Base-by-base conservation (phyloP, 495 filamentous ascomycete species). In the Penicillium coffeae region DNA sequence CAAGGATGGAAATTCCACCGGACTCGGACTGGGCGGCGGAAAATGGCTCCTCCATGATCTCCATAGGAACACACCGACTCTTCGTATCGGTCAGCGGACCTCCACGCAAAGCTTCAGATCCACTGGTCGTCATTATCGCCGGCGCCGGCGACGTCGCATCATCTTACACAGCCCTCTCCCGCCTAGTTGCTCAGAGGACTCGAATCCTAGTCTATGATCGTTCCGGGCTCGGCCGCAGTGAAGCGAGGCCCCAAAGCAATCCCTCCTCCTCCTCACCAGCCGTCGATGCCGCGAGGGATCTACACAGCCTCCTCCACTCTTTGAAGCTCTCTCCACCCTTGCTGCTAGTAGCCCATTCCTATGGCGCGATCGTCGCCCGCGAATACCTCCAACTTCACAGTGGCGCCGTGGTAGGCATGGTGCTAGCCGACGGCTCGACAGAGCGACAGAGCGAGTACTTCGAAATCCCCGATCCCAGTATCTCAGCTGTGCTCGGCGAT, bases 331-430 rank as follows among this genome's bases (percentile, higher is more conserved):
- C 5, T 1, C 63, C 56, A 1, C 77, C 74, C 2, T 64, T 73
- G 34, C 22, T 78, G 6, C 61, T 81, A 2, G 64, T 74, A 7
- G 75, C 62, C 9, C 77, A 81, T 52, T 78, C 73, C 19, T 81
- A 77, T 38, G 77, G 77, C 10, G 77, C 68, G 3, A 69, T 75
- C 32, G 61, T 81, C 36, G 74, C 73, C 15, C 68, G 76, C 8
- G 67, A 72, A 42, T 78, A 71, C 46, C 51, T 78, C 14, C 65
- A 75, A 30, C 30, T 67, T 0, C 56, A 65, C 21, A 47, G 51
- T 2, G 46, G 51, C 13, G 50, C 62, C 8, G 60, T 74, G 3
- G 54, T 43, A 2, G 73, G 72, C 1, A 65, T 76, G 58, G 70
- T 75, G 2, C 59, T 76, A 2, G 54, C 49, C 1, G 72, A 76